Evolutionary conservation across 1,139 yeast genomes (phyloP).

Genomic region (Protomyces macrosporus): DNA sequence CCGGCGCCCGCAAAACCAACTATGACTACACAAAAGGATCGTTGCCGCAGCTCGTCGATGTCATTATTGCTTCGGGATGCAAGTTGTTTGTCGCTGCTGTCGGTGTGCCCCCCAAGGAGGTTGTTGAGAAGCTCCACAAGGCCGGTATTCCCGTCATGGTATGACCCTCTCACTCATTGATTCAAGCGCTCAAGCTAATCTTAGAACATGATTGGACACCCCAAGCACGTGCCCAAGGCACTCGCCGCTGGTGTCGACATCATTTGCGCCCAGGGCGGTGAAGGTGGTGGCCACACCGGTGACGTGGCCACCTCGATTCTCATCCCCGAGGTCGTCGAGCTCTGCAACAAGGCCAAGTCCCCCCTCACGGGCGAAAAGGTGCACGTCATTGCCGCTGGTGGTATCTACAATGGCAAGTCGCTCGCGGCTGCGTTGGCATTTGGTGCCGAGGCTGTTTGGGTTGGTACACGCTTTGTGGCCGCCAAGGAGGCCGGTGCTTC

Average conservation of each 20-base stretch:
- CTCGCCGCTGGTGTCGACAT: slow-evolving; percentile 42
- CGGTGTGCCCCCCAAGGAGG: slow-evolving; percentile 43
- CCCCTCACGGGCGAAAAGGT: slow-evolving; percentile 36
- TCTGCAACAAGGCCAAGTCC: slow-evolving; percentile 35
- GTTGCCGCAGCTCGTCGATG: slow-evolving; percentile 33
- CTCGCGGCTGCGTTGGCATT: slow-evolving; percentile 38
- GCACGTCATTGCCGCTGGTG: slow-evolving; percentile 47
- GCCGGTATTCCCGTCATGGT: slow-evolving; percentile 45
- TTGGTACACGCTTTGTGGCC: slow-evolving; percentile 39
- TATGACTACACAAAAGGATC: slow-evolving; percentile 36
- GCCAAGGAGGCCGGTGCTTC: slow-evolving; percentile 36
- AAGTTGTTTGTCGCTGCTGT: slow-evolving; percentile 40
- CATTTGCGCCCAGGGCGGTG: slow-evolving; percentile 48
- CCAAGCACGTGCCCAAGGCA: slow-evolving; percentile 45
- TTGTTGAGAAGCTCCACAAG: slow-evolving; percentile 44
- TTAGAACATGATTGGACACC: slow-evolving; percentile 47
- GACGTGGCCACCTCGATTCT: slow-evolving; percentile 28
- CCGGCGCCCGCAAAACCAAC: slow-evolving; percentile 36
- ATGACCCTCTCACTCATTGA: not conserved
- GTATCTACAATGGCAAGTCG: slow-evolving; percentile 41
- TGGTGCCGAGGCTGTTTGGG: slow-evolving; percentile 48
- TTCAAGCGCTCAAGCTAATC: not conserved
- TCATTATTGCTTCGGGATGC: slow-evolving; percentile 34
- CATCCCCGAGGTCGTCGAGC: slow-evolving; percentile 43
- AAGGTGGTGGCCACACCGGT: slow-evolving; percentile 48